A percentile compares a stretch with the other conserved stretches of the same genome.
These are phyloP conservation scores for Cercis canadensis DNA, from an alignment of 306 rosid genomes.

Conservation along the genomic window DNA sequence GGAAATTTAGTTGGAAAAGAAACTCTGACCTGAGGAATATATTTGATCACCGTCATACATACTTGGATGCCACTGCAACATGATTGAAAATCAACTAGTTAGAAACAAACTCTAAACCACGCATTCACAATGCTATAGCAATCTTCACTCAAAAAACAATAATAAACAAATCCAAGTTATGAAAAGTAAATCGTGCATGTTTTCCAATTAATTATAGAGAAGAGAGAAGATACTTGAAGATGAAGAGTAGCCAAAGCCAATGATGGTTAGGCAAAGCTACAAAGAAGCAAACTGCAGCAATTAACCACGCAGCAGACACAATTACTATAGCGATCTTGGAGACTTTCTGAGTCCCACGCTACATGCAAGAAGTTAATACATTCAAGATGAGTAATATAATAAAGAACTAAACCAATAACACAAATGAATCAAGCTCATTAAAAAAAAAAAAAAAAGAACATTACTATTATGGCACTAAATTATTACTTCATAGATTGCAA, in stretches of 20 bases:
- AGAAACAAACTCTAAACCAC: too few relatives aligned
- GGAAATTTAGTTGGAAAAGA: neutral
- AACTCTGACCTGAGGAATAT: slow-evolving; percentile 85
- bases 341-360: slow-evolving; percentile 85
- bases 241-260: slow-evolving; percentile 89
- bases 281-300: slow-evolving; percentile 76
- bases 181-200: too few relatives aligned
- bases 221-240: slow-evolving; percentile 62
- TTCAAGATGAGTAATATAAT: too few relatives aligned
- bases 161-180: neutral
- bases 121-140: too few relatives aligned
- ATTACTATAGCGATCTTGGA: slow-evolving; percentile 63
- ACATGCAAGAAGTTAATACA: slow-evolving; percentile 20
- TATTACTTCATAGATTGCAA: slow-evolving; percentile 68
- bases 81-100: neutral
- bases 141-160: too few relatives aligned
- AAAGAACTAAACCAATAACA: neutral
- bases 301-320: slow-evolving; percentile 64
- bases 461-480: too few relatives aligned
- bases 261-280: slow-evolving; percentile 69
- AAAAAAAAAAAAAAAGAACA: too few relatives aligned
- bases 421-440: neutral
- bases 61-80: slow-evolving; percentile 87
- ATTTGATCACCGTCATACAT: slow-evolving; percentile 78
- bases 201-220: neutral